Conservation (phyloP, 2,329 filamentous ascomycete genomes). For the Hypoxylon sp. region DNA sequence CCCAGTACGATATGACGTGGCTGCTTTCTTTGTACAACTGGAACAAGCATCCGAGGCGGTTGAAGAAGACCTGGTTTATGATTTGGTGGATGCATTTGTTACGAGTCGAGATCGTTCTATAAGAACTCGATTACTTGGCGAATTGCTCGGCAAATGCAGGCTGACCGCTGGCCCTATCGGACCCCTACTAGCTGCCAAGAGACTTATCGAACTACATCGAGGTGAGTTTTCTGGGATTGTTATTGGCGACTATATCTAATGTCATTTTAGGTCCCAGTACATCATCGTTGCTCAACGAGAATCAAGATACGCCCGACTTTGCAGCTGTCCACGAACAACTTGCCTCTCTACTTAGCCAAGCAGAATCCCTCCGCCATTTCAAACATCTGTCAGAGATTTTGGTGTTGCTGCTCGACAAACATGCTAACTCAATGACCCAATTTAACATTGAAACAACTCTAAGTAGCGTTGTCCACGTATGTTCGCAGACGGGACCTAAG, state of each 20-base stretch:
- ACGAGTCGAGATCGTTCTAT: slow-evolving; percentile 39
- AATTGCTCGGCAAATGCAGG: slow-evolving; percentile 42
- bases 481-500: slow-evolving; percentile 45
- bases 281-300: slow-evolving; percentile 19
- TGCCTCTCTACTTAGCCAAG: slow-evolving; percentile 44
- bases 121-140: slow-evolving; percentile 44
- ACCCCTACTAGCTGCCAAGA: slow-evolving; percentile 47
- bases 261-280: slow-evolving; percentile 30
- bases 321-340: slow-evolving; percentile 48
- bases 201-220: slow-evolving; percentile 46
- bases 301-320: slow-evolving; percentile 45
- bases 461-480: slow-evolving; percentile 60
- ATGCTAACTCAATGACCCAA: slow-evolving; percentile 66
- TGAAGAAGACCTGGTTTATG: slow-evolving; percentile 47
- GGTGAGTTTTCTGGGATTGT: slow-evolving; percentile 38
- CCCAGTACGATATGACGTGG: slow-evolving; percentile 41
- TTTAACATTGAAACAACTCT: slow-evolving; percentile 71
- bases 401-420: slow-evolving; percentile 65
- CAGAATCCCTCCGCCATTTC: slow-evolving; percentile 50
- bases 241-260: slow-evolving; percentile 34
- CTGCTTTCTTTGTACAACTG: slow-evolving; percentile 42
- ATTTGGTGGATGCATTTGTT: slow-evolving; percentile 51
- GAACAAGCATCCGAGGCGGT: slow-evolving; percentile 39
- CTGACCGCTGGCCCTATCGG: slow-evolving; percentile 45
- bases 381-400: slow-evolving; percentile 49